A percentile compares a stretch with the other conserved stretches of the same genome.
These are phyloP conservation scores for Ceratobasidium sp. DNA, from an alignment of 1,284 basidiomycete genomes.

Conservation along the genomic window DNA sequence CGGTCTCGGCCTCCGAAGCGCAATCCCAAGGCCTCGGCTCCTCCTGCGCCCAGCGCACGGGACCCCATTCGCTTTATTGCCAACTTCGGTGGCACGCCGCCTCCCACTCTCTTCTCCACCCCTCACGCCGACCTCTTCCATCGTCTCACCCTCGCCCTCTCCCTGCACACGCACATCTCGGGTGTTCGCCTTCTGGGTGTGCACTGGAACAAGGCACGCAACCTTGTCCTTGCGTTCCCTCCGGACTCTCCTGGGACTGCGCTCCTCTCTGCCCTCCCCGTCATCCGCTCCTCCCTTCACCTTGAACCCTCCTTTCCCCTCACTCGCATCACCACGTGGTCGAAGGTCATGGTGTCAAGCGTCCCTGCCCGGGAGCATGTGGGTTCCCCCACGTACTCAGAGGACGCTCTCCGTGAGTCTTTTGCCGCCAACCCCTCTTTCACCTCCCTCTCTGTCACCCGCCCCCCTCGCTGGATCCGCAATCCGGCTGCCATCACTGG, in stretches of 20 bases:
- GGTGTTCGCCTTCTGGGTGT: too few species aligned
- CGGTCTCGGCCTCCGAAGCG: too few species aligned
- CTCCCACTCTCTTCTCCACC: too few species aligned
- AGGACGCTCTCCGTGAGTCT: not conserved
- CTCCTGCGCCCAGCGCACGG: too few species aligned
- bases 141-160: too few species aligned
- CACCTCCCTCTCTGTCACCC: not conserved
- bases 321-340: not conserved
- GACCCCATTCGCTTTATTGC: too few species aligned
- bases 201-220: not conserved
- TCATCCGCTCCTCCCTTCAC: not conserved
- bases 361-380: not conserved
- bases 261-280: not conserved
- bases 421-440: not conserved
- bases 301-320: not conserved
- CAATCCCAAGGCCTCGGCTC: too few species aligned
- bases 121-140: too few species aligned
- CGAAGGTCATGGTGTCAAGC: not conserved
- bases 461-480: not conserved
- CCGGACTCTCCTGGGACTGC: not conserved
- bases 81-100: too few species aligned
- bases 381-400: not conserved
- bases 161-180: too few species aligned
- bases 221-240: not conserved
- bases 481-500: not conserved